Percentiles rank a stretch among this genome's conserved stretches.
phyloP scores from a whole-genome alignment of 2,329 filamentous ascomycete genomes.

The Venturia asperata region DNA sequence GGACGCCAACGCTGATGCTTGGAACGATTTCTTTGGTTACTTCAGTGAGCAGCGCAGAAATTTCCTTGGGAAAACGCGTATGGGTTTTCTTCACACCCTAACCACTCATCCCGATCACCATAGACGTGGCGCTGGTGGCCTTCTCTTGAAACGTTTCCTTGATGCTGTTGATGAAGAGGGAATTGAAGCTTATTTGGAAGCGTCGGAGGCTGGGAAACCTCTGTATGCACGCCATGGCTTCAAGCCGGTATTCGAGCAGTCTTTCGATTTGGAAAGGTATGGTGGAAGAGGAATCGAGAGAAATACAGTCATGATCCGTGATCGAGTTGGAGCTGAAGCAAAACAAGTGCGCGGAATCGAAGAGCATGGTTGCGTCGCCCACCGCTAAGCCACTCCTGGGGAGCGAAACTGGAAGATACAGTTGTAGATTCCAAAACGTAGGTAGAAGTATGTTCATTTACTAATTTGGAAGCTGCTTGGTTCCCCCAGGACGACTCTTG shows the following conservation, averaged over 20 bases:
- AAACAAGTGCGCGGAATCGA: not conserved
- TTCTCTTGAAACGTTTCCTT: constrained; percentile 35
- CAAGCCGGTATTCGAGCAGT: constrained; percentile 20
- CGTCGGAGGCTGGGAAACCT: constrained; percentile 31
- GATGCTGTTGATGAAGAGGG: constrained; percentile 35
- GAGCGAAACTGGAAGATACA: too few relatives aligned
- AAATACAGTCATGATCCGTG: constrained; percentile 19
- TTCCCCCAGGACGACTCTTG: too few relatives aligned
- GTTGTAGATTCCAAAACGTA: not conserved
- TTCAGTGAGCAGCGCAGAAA: constrained; percentile 9
- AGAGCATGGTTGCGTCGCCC: not conserved
- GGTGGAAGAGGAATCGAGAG: constrained; percentile 9
- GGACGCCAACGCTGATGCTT: constrained; percentile 17
- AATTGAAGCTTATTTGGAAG: constrained; percentile 35
- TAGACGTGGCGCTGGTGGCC: constrained; percentile 33
- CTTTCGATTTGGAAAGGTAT: constrained; percentile 19
- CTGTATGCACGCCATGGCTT: constrained; percentile 37
- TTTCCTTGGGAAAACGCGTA: constrained; percentile 15
- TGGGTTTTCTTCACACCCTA: constrained; percentile 24
- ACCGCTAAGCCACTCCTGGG: not conserved
- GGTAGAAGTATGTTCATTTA: not conserved
- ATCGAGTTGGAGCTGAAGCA: constrained; percentile 6
- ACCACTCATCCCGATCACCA: constrained; percentile 36
- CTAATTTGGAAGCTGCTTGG: not conserved
- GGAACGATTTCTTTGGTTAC: constrained; percentile 20